A percentile compares a stretch with the other conserved stretches of the same genome.
Evolutionary conservation across 73 alveolate genomes (phyloP).

Genomic region (Paramecium primaurelia): DNA sequence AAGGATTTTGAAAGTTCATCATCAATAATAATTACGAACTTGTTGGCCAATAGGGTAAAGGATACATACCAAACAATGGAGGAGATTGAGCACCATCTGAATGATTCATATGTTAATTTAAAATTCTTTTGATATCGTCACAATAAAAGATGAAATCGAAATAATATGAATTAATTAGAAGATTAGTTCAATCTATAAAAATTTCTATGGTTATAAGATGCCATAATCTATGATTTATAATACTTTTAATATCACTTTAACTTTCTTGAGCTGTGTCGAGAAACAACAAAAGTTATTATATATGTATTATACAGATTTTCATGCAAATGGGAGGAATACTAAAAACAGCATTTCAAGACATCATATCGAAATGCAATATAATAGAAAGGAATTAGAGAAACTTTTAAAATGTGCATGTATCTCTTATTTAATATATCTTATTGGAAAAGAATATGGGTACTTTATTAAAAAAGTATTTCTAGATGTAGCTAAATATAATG

Average conservation of each 20-base stretch:
- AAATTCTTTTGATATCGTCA: constrained; percentile 5
- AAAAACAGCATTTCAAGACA: constrained; percentile 19
- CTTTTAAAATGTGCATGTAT: not conserved
- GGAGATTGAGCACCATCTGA: not conserved
- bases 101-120: constrained; percentile 18
- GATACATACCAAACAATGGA: not conserved
- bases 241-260: not conserved
- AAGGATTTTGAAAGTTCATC: constrained; percentile 17
- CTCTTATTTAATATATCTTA: not conserved
- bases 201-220: not conserved
- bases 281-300: not conserved
- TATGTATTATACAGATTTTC: not conserved
- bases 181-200: not conserved
- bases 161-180: not conserved
- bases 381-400: not conserved
- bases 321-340: constrained; percentile 48
- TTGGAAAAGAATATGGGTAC: constrained; percentile 6
- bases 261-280: not conserved
- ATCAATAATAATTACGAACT: not conserved
- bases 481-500: constrained; percentile 12
- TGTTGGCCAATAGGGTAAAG: constrained; percentile 3
- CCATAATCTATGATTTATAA: not conserved
- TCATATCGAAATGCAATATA: not conserved
- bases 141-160: not conserved
- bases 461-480: no score